phyloP scores from a whole-genome alignment of 129 eudicot species.

The Flaveria brownii region DNA sequence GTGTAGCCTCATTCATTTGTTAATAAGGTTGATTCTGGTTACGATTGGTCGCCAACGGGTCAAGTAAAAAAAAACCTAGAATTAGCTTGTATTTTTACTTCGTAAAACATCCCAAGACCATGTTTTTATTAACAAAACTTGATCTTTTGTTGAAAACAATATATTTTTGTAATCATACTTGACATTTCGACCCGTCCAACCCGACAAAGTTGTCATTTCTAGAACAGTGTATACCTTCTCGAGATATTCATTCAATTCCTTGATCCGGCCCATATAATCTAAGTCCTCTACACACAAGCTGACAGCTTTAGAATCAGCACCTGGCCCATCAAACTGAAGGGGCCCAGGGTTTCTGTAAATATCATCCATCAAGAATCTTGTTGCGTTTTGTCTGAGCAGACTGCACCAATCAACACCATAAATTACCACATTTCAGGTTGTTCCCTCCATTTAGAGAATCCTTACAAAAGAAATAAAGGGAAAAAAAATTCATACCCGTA shows the following conservation, averaged over 20 bases:
- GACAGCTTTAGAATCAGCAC: conserved; percentile 93
- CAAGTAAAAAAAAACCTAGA: background rate
- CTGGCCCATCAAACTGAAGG: conserved; percentile 96
- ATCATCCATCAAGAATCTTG: conserved; percentile 86
- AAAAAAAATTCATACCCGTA: conserved; percentile 61
- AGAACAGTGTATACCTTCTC: conserved; percentile 63
- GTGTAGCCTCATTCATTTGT: background rate
- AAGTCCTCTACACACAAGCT: conserved; percentile 90
- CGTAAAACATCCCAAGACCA: background rate
- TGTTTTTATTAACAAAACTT: background rate
- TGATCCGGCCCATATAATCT: conserved; percentile 98
- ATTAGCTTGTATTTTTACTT: background rate
- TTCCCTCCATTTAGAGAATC: background rate
- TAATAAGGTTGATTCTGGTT: background rate
- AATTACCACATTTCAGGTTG: background rate
- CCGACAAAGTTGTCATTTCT: background rate
- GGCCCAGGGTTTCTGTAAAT: conserved; percentile 98
- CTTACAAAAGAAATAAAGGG: background rate
- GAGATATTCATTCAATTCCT: conserved; percentile 77
- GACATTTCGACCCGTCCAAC: background rate
- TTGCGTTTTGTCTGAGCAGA: conserved; percentile 76
- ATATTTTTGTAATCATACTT: background rate
- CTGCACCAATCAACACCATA: conserved; percentile 42
- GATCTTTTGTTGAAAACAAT: background rate
- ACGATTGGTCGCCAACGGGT: background rate